A percentile compares a stretch with the other conserved stretches of the same genome.
phyloP scores from a whole-genome alignment of 2,329 filamentous ascomycete species.

The Neonectria punicea region DNA sequence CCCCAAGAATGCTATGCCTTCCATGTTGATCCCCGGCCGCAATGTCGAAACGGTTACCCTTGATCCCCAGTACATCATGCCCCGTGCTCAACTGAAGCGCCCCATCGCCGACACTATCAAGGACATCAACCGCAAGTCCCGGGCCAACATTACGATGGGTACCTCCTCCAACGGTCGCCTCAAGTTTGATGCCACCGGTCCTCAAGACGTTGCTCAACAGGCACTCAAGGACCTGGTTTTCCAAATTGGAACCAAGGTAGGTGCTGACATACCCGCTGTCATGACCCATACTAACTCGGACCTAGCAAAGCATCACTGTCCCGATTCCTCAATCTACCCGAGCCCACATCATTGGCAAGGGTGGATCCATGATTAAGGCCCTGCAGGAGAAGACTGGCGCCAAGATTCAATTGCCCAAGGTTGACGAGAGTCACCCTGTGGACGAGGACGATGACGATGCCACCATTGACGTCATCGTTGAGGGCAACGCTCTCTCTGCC shows the following conservation, averaged over 20 bases:
- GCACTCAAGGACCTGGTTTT: constrained; percentile 89
- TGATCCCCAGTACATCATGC: constrained; percentile 79
- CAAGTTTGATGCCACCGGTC: constrained; percentile 86
- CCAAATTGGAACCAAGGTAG: constrained; percentile 86
- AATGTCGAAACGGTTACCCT: constrained; percentile 81
- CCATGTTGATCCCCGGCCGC: constrained; percentile 83
- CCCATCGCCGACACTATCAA: constrained; percentile 86
- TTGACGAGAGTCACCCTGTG: constrained; percentile 68
- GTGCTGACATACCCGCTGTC: constrained; percentile 31
- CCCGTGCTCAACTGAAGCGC: constrained; percentile 82
- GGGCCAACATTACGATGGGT: constrained; percentile 83
- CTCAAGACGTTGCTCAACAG: constrained; percentile 84
- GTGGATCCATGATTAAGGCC: constrained; percentile 88
- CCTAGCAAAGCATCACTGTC: constrained; percentile 71
- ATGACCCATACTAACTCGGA: constrained; percentile 33
- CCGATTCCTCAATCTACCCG: constrained; percentile 85
- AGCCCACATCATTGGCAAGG: constrained; percentile 91
- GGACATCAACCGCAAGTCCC: constrained; percentile 92
- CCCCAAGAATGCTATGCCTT: constrained; percentile 49
- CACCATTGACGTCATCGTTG: constrained; percentile 86
- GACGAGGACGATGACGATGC: constrained; percentile 77
- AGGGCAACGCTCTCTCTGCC: constrained; percentile 90
- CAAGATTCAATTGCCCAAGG: constrained; percentile 87
- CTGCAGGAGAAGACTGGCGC: constrained; percentile 92
- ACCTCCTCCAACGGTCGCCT: constrained; percentile 77